Conservation (phyloP, 2,329 filamentous ascomycete genomes). For the Pseudogymnoascus pannorum region DNA sequence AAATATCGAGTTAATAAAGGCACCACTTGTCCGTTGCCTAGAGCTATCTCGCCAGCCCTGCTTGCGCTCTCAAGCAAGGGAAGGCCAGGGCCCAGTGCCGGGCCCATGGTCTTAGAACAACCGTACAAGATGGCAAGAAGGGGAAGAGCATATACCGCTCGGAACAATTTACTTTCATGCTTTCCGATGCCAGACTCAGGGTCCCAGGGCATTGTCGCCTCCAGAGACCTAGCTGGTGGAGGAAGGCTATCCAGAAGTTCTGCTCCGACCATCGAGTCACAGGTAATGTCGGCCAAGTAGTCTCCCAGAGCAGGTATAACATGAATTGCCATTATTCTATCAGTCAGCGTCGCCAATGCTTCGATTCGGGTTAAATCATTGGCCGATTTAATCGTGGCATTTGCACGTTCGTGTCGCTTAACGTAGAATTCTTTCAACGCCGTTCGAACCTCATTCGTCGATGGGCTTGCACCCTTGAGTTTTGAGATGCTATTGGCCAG, state of each 20-base stretch:
- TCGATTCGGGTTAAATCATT: slow-evolving; percentile 21
- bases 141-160: slow-evolving; percentile 22
- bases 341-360: slow-evolving; percentile 13
- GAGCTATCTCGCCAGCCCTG: slow-evolving; percentile 8
- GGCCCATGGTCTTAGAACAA: not conserved
- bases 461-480: not conserved
- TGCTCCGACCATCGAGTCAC: slow-evolving; percentile 19
- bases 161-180: slow-evolving; percentile 21
- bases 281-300: slow-evolving; percentile 17
- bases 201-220: slow-evolving; percentile 27
- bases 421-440: slow-evolving; percentile 14
- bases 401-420: slow-evolving; percentile 19
- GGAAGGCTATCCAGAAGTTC: slow-evolving; percentile 26
- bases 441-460: slow-evolving; percentile 6
- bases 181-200: slow-evolving; percentile 22
- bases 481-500: slow-evolving; percentile 24
- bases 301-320: slow-evolving; percentile 18
- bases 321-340: slow-evolving; percentile 19
- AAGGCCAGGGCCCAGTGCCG: slow-evolving; percentile 12
- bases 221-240: slow-evolving; percentile 19
- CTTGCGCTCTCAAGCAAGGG: slow-evolving; percentile 16
- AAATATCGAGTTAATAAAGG: slow-evolving; percentile 16
- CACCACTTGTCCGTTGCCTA: slow-evolving; percentile 9
- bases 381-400: slow-evolving; percentile 17
- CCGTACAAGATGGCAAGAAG: slow-evolving; percentile 12